A percentile compares a stretch with the other conserved stretches of the same genome.
These are phyloP conservation scores for Solanum pinnatisectum DNA, from an alignment of 257 asterid species.

Conservation along the genomic window DNA sequence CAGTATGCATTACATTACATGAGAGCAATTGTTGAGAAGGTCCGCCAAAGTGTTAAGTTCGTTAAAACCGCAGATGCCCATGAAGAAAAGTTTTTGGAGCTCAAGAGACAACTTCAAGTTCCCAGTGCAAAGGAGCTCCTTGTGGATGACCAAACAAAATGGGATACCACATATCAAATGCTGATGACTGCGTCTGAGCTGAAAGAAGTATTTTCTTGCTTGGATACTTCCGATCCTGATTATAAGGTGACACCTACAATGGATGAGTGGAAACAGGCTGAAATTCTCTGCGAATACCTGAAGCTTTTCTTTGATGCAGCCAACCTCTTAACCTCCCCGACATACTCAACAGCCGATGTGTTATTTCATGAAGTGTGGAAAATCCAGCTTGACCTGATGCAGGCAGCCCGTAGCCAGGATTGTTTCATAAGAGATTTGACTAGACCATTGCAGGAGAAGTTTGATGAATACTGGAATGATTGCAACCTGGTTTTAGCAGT, in stretches of 20 bases:
- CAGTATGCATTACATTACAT: slow-evolving; percentile 36
- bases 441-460: slow-evolving; percentile 32
- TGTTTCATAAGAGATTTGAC: slow-evolving; percentile 25
- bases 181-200: slow-evolving; percentile 68
- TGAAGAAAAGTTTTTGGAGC: slow-evolving; percentile 39
- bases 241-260: slow-evolving; percentile 29
- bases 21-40: slow-evolving; percentile 38
- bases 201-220: slow-evolving; percentile 62
- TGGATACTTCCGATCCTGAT: slow-evolving; percentile 59
- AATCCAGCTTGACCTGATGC: slow-evolving; percentile 41
- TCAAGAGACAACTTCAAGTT: slow-evolving; percentile 73
- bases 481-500: slow-evolving; percentile 45
- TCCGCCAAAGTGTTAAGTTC: slow-evolving; percentile 64
- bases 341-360: slow-evolving; percentile 41
- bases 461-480: slow-evolving; percentile 48
- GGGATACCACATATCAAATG: slow-evolving; percentile 88
- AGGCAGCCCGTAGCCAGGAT: slow-evolving; percentile 35
- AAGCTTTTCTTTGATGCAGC: slow-evolving; percentile 64
- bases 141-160: slow-evolving; percentile 49
- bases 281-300: slow-evolving; percentile 48
- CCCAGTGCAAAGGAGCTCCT: slow-evolving; percentile 54
- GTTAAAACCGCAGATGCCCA: slow-evolving; percentile 40
- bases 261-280: slow-evolving; percentile 75
- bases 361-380: slow-evolving; percentile 55
- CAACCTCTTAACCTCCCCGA: slow-evolving; percentile 32